A percentile compares a stretch with the other conserved stretches of the same genome.
phyloP scores from a whole-genome alignment of 306 rosid species.

The Casuarina glauca region DNA sequence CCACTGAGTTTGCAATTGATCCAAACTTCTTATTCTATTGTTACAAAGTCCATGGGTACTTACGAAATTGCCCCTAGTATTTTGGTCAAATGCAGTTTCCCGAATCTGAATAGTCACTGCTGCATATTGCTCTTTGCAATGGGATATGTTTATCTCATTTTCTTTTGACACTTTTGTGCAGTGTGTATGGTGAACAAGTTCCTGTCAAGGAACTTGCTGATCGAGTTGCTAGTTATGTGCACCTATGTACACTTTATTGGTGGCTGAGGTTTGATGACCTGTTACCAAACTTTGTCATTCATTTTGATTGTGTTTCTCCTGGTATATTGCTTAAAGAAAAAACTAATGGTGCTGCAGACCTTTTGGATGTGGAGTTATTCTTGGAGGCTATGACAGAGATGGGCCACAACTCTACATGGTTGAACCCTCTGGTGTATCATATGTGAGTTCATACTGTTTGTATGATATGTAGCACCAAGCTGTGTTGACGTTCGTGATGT shows the following conservation, averaged over 20 bases:
- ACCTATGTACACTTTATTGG: conserved; percentile 95
- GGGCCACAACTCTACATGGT: conserved; percentile 97
- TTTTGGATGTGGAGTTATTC: conserved; percentile 95
- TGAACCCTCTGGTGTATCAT: conserved; percentile 94
- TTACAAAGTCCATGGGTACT: neutral
- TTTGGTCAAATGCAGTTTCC: neutral
- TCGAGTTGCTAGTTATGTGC: conserved; percentile 96
- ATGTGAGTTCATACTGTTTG: conserved; percentile 54
- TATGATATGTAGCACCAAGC: neutral
- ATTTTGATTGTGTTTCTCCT: conserved; percentile 23
- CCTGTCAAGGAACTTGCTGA: conserved; percentile 97
- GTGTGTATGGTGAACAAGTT: conserved; percentile 81
- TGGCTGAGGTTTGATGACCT: conserved; percentile 79
- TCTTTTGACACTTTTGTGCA: conserved; percentile 34
- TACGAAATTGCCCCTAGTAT: neutral
- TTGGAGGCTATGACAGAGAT: conserved; percentile 97
- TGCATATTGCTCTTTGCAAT: neutral
- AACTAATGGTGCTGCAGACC: conserved; percentile 61
- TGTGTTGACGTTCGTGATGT: conserved; percentile 9
- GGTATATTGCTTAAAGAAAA: conserved; percentile 14
- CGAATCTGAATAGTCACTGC: neutral
- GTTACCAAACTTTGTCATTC: neutral
- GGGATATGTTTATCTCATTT: conserved; percentile 28
- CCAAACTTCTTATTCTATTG: neutral
- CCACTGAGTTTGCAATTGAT: neutral